Conservation (phyloP, 257 asterid species). For the Lycium ferocissimum region DNA sequence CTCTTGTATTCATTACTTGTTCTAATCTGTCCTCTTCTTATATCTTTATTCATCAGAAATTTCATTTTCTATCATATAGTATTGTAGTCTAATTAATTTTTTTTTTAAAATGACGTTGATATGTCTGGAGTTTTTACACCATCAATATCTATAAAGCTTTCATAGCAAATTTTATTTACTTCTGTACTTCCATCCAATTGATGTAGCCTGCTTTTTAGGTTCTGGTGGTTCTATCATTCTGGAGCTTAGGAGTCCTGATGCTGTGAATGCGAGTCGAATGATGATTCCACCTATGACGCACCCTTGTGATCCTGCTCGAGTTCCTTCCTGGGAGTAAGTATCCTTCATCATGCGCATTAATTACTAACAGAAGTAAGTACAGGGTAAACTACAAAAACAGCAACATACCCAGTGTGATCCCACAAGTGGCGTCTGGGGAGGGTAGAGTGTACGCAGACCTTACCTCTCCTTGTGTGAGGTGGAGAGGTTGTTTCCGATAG, state of each 20-base stretch:
- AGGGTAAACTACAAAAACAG: neutral
- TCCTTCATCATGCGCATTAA: neutral
- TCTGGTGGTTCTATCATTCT: conserved; percentile 31
- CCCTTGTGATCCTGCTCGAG: conserved; percentile 47
- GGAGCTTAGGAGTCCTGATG: conserved; percentile 37
- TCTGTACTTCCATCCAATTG: neutral
- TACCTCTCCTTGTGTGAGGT: too few species aligned
- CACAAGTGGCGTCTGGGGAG: too few species aligned
- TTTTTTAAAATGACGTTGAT: neutral
- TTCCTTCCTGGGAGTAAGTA: conserved; percentile 71
- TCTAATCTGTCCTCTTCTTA: conserved; percentile 16
- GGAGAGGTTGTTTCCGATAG: too few species aligned
- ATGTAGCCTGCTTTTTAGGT: conserved; percentile 44
- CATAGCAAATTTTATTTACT: neutral
- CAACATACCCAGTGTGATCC: too few species aligned
- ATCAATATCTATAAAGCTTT: neutral
- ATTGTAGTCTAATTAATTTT: neutral
- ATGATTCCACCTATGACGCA: conserved; percentile 31
- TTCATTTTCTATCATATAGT: neutral
- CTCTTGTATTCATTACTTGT: neutral
- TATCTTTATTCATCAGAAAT: neutral
- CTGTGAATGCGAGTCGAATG: conserved; percentile 34
- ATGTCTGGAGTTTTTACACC: neutral
- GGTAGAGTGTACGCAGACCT: too few species aligned
- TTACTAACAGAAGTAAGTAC: neutral